Base-by-base conservation (phyloP, 1,139 yeast species). In the Candida sp. region DNA sequence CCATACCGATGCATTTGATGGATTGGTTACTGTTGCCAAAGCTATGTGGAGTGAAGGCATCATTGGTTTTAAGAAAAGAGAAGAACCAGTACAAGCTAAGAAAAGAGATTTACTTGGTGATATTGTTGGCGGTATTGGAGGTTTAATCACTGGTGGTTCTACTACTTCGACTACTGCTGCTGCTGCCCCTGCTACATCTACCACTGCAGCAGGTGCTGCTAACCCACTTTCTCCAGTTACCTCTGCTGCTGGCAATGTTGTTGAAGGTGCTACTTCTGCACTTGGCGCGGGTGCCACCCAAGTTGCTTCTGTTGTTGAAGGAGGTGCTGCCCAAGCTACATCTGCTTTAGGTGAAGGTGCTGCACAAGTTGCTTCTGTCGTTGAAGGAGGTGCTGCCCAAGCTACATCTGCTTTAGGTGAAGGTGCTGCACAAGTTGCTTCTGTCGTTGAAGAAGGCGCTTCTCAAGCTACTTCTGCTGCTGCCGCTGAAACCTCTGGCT, bases 1-100 rank as follows among this genome's bases (percentile, higher is more conserved):
- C 25, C 59, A 63, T 46, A 50, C 50, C 36, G 50, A 50, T 19
- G 49, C 55, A 36, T 42, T 60, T 29, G 58, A 61, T 6, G 65
- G 63, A 27, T 47, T 58, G 29, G 50, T 56, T 34, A 44, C 45
- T 3, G 48, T 63, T 38, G 47, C 53, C 29, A 52, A 53, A 39
- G 47, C 53, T 8, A 54, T 59, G 29, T 46, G 44, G 41, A 44
- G 44, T 33, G 48, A 44, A 29, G 60, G 60, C 9, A 32, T n/a
- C 34, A 32, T 32, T n/a, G 52, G 43, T 22, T 36, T 45, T 11
- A 38, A 41, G 38, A 32, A 27, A 23, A 41, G 36, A 42, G 46
- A 19, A 5, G 21, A 36, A 4, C 34, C 34, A 32, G 34, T 32
- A n/a, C 34, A 37, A 5, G 30, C 45, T 4, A 25, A 29, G 15